Base-by-base conservation (phyloP, 2,329 filamentous ascomycete species). In the Hypoxylon sp. region DNA sequence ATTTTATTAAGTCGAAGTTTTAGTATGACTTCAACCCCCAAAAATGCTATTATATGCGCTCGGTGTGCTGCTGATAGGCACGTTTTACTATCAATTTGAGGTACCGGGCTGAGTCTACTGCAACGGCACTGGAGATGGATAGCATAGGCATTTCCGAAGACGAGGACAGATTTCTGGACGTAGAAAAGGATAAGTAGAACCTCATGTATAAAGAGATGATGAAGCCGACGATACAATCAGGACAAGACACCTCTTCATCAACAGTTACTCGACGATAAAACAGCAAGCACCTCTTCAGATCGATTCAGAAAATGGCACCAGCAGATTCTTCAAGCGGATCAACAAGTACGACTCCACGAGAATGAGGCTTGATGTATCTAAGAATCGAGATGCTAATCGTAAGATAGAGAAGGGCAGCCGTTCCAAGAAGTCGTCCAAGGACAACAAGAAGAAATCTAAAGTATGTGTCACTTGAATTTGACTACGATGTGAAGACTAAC, bases 391-490 rank as follows among this genome's bases (percentile, higher is more conserved):
- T 14, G 17, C 62, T 68, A 63, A 67, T 54, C 24, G 46, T 22
- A 9, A 26, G 26, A 31, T 57, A 71, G 67, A 67, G 46, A 67
- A 70, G 46, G 56, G 42, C 10, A 54, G 39, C n/a, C 53, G 50
- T 47, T 57, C 62, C 11, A 69, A 71, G 56, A 65, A 68, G 44
- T 29, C 54, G 14, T 29, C 61, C 2, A 69, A 71, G 17, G 63
- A 62, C 11, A 33, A 44, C 29, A 70, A 69, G 63, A 64, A 64
- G 48, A 55, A 63, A 51, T 71, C 68, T 2, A 70, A 72, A 60
- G 70, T 69, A 65, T 13, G n/a, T 24, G 14, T 19, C 22, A 26
- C 11, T n/a, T 11, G 6, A 44, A 26, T 1, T n/a, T 13, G 37
- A 54, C n/a, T 13, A 58, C n/a, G 13, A 13, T n/a, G 8, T 31